Evolutionary conservation across 768 basidiomycete genomes (phyloP).

Genomic region (Termitomyces sp.): DNA sequence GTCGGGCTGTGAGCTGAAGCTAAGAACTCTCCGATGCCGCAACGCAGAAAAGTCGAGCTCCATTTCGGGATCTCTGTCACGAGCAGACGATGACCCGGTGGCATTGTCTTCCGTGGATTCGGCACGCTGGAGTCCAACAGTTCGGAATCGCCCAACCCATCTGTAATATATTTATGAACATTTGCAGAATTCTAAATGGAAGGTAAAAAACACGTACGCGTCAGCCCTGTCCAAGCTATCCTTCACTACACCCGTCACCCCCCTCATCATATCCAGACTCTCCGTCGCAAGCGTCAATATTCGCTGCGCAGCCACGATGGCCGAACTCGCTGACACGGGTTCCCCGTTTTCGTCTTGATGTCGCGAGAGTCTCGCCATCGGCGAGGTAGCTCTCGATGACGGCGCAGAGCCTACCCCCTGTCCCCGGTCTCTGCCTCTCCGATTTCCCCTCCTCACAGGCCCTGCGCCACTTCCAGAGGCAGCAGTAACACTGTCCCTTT

Average conservation of each 20-base stretch:
- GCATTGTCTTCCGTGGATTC: slow-evolving; percentile 1
- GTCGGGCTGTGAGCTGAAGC: slow-evolving; percentile 12
- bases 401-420: slow-evolving; percentile 22
- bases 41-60: slow-evolving; percentile 8
- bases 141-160: slow-evolving; percentile 1
- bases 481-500: slow-evolving; percentile 24
- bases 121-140: not conserved
- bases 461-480: slow-evolving; percentile 25
- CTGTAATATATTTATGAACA: not conserved
- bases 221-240: slow-evolving; percentile 87
- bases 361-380: slow-evolving; percentile 13
- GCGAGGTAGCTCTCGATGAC: slow-evolving; percentile 23
- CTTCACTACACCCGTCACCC: slow-evolving; percentile 82
- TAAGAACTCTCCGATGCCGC: slow-evolving; percentile 11
- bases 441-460: slow-evolving; percentile 23
- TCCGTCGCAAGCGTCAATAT: slow-evolving; percentile 84
- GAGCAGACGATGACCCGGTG: not conserved
- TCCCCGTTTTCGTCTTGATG: slow-evolving; percentile 12
- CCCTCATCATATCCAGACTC: slow-evolving; percentile 88
- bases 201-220: slow-evolving; percentile 41
- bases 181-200: not conserved
- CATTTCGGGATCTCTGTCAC: not conserved
- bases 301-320: slow-evolving; percentile 70
- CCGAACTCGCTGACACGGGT: slow-evolving; percentile 41
- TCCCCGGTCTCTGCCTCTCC: slow-evolving; percentile 34